phyloP scores from a whole-genome alignment of 352 stramenopile genomes.

The Globisporangium barbulae region DNA sequence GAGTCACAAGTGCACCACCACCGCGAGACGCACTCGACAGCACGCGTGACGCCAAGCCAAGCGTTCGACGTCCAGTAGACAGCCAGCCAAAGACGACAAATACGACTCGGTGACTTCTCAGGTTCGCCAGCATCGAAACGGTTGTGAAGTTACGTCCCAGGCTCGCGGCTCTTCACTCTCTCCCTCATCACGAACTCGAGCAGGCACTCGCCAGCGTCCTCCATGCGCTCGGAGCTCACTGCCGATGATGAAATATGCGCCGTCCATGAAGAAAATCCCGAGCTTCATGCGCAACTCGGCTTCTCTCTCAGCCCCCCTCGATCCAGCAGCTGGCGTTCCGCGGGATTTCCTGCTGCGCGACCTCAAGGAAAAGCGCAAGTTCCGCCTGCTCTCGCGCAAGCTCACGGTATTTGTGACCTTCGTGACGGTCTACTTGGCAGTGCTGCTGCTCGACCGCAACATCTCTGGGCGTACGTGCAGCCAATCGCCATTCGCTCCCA shows the following conservation, averaged over 20 bases:
- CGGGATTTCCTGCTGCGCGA: constrained; percentile 54
- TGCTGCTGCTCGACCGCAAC: constrained; percentile 64
- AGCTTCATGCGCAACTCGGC: constrained; percentile 13
- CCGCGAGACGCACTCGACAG: background rate
- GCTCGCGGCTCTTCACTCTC: background rate
- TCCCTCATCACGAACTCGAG: background rate
- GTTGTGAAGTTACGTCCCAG: background rate
- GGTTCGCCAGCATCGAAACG: background rate
- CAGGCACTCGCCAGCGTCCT: background rate
- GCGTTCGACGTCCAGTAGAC: background rate
- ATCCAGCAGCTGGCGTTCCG: constrained; percentile 25
- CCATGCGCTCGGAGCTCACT: background rate
- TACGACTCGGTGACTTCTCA: background rate
- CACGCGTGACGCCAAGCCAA: background rate
- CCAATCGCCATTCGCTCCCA: background rate
- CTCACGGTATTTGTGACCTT: constrained; percentile 66
- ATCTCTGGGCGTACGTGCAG: constrained; percentile 51
- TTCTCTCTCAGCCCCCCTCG: background rate
- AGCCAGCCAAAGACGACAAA: no score
- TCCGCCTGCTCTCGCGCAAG: constrained; percentile 59
- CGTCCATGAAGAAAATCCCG: constrained; percentile 11
- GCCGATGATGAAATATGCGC: constrained; percentile 13
- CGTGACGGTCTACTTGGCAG: constrained; percentile 53
- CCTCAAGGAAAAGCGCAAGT: constrained; percentile 70
- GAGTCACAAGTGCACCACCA: background rate